Percentiles rank a stretch among this genome's conserved stretches.
Conservation (phyloP, 2,329 filamentous ascomycete species). For the Triangularia verruculosa region DNA sequence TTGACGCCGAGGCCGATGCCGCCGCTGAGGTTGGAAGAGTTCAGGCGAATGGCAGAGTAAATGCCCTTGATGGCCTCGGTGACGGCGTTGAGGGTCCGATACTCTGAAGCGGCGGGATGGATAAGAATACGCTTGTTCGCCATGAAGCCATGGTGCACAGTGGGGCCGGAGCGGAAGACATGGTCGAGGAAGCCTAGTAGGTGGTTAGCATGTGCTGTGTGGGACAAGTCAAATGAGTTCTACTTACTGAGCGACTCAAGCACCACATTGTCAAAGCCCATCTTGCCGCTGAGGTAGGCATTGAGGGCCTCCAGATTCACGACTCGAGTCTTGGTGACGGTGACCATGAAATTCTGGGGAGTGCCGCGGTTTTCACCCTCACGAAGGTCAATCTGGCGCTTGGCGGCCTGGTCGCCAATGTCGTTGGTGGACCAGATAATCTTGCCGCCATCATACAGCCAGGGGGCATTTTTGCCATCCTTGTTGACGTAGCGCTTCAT, state of each 20-base stretch:
- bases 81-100: slow-evolving; percentile 54
- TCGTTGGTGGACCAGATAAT: slow-evolving; percentile 65
- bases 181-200: slow-evolving; percentile 77
- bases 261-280: slow-evolving; percentile 62
- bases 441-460: slow-evolving; percentile 80
- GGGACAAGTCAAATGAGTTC: no score
- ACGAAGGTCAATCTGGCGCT: slow-evolving; percentile 70
- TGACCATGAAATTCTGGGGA: slow-evolving; percentile 55
- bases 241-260: slow-evolving; percentile 73
- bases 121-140: slow-evolving; percentile 78
- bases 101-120: slow-evolving; percentile 45
- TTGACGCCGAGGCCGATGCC: slow-evolving; percentile 67
- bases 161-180: slow-evolving; percentile 75
- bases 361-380: slow-evolving; percentile 47
- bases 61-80: slow-evolving; percentile 80
- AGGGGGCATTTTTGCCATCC: slow-evolving; percentile 45
- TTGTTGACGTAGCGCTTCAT: slow-evolving; percentile 34
- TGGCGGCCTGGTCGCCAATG: slow-evolving; percentile 40
- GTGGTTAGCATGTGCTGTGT: slow-evolving; percentile 1
- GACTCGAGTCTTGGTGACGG: slow-evolving; percentile 61
- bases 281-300: slow-evolving; percentile 61
- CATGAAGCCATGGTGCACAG: slow-evolving; percentile 63
- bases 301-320: slow-evolving; percentile 67
- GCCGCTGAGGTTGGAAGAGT: slow-evolving; percentile 44
- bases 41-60: slow-evolving; percentile 79